phyloP scores from a whole-genome alignment of 106 monocot genomes.

The Amphibolis antarctica region DNA sequence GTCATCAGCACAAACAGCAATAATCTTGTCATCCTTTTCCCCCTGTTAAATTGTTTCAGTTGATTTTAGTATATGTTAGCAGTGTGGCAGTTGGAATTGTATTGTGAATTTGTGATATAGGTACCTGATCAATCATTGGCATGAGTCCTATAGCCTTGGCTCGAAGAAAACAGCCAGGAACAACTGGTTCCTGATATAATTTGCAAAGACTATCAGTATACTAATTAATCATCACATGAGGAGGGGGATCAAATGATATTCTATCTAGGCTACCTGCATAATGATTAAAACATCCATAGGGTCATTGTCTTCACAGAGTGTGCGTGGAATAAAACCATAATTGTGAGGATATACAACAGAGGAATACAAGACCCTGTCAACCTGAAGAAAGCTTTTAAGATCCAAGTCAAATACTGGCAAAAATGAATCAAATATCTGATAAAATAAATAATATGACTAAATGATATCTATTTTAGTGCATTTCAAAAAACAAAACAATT shows the following conservation, averaged over 20 bases:
- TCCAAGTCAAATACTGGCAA: not conserved
- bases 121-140: slow-evolving; percentile 31
- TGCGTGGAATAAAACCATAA: slow-evolving; percentile 26
- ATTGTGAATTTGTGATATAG: not conserved
- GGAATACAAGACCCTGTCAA: slow-evolving; percentile 23
- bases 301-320: slow-evolving; percentile 25
- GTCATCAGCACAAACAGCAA: slow-evolving; percentile 88
- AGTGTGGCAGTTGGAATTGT: not conserved
- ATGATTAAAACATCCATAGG: slow-evolving; percentile 25
- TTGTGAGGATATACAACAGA: slow-evolving; percentile 29
- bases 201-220: not conserved
- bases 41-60: slow-evolving; percentile 9
- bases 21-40: slow-evolving; percentile 61
- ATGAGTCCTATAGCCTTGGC: slow-evolving; percentile 28
- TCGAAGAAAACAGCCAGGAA: slow-evolving; percentile 24
- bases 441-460: no score
- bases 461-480: no score
- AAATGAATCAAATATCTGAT: not conserved
- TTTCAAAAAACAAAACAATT: not conserved
- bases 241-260: not conserved
- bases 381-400: slow-evolving; percentile 4
- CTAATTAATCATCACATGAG: not conserved
- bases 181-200: slow-evolving; percentile 16
- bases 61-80: not conserved
- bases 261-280: slow-evolving; percentile 16